Evolutionary conservation across 352 stramenopile species (phyloP).

Genomic region (Halophytophthora batemanensis): DNA sequence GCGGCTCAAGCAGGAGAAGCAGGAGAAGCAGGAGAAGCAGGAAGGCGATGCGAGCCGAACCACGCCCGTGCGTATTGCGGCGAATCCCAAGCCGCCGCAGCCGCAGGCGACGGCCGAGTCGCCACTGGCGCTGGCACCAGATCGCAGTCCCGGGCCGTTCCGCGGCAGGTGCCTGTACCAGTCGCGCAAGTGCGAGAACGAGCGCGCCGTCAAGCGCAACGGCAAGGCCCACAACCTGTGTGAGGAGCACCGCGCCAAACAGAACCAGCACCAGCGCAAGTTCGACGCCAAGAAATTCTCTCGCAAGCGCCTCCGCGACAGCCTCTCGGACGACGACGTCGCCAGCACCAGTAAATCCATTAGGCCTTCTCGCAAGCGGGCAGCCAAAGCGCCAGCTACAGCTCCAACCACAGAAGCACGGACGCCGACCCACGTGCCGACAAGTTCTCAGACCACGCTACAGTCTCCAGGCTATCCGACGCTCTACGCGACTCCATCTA

Average conservation of each 20-base stretch:
- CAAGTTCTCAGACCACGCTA: neutral
- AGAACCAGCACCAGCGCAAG: conserved; percentile 83
- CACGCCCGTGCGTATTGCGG: neutral
- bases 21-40: neutral
- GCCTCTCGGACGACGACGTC: conserved; percentile 18
- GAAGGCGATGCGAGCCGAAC: neutral
- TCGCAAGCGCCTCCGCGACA: conserved; percentile 32
- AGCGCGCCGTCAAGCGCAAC: conserved; percentile 77
- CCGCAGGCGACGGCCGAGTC: neutral
- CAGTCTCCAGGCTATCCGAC: conserved; percentile 7
- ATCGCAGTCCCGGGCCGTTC: conserved; percentile 22
- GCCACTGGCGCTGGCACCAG: neutral
- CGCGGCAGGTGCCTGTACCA: conserved; percentile 75
- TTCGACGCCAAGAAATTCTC: conserved; percentile 83
- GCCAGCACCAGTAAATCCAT: too few species aligned
- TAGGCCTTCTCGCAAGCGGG: too few species aligned
- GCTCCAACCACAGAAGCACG: conserved; percentile 4
- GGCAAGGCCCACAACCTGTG: conserved; percentile 76
- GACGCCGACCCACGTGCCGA: neutral
- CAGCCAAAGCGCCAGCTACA: neutral
- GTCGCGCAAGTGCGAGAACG: conserved; percentile 79
- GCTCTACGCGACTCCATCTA: conserved; percentile 3
- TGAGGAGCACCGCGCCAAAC: conserved; percentile 69
- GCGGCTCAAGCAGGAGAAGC: too few species aligned
- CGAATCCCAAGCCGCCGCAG: neutral